Evolutionary conservation across 1,284 basidiomycete species (phyloP), one percentile per base, ranked within the genome.

Genomic region (Trichosporon inkin): DNA sequence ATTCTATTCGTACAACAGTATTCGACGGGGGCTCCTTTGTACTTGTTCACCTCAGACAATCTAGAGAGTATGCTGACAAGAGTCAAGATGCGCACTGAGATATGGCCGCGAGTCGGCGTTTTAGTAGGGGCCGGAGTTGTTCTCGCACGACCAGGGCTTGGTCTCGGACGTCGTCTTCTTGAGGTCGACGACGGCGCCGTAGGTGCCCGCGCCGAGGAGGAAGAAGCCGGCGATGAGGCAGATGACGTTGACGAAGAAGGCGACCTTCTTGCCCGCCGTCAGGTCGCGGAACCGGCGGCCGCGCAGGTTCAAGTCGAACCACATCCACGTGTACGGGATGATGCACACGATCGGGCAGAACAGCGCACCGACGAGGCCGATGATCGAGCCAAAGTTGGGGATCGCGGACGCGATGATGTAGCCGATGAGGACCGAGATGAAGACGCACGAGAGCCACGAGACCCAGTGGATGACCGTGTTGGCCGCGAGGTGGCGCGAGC

Each of bases 401-500:
- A 68, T 58, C 34, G 61, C 64, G 8, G 56, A 58, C 22, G 56
- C 62, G 22, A 65, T 57, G 37, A 67, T 55, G 57, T 59, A 65
- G 17, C 61, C 52, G 20, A 65, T 10, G 7, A 62, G 20, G 24
- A 36, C 24, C 10, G 40, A 53, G 56, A 58, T 61, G 49, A 56
- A n/a, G 19, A 82, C 82, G 20, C 84, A 77, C 7, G 70, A 62
- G 40, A 79, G 73, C 85, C 86, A 87, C 6, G 79, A 74, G 11
- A 74, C 64, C 84, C 85, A 86, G 53, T 86, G 85, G 6, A 81
- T 74, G 16, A 78, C 10, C 0, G 85, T 86, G 64, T 85, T 84
- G 17, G 77, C 79, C 65, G 85, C 81, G 58, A 88, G 71, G 71
- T 88, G 86, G n/a, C 73, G 73, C 10, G 82, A 81, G 62, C 81